These are phyloP conservation scores for Mrakia blollopis DNA, from an alignment of 768 basidiomycete species.

Conservation along the genomic window DNA sequence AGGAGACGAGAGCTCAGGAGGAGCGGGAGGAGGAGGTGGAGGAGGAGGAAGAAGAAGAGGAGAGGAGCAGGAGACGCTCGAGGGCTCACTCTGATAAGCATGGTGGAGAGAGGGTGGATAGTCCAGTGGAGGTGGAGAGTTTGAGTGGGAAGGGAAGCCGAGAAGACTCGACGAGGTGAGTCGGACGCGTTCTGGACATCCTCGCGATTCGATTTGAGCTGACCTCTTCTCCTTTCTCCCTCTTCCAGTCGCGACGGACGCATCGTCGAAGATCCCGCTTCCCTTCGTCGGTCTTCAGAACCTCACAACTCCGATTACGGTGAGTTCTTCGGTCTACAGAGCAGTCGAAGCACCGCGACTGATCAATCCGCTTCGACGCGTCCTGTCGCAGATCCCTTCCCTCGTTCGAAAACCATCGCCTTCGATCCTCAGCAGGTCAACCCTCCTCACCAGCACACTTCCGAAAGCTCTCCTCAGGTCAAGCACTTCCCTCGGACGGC, in stretches of 20 bases:
- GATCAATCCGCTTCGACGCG: neutral
- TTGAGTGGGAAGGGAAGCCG: neutral
- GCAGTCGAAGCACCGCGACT: neutral
- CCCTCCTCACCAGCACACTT: slow-evolving; percentile 22
- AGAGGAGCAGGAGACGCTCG: neutral
- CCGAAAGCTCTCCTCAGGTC: slow-evolving; percentile 6
- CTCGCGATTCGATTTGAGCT: neutral
- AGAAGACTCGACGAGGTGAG: neutral
- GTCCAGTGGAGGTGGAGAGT: neutral
- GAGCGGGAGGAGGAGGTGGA: neutral
- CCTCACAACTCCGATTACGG: too few species aligned
- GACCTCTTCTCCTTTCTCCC: neutral
- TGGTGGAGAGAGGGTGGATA: neutral
- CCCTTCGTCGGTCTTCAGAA: neutral
- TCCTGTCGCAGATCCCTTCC: slow-evolving; percentile 38
- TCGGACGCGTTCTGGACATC: neutral
- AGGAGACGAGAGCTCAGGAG: slow-evolving; percentile 27
- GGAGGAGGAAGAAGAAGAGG: neutral
- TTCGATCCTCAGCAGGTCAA: slow-evolving; percentile 38
- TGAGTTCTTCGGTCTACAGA: too few species aligned
- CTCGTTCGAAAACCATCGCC: slow-evolving; percentile 45
- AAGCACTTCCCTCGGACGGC: slow-evolving; percentile 36
- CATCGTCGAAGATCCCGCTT: neutral
- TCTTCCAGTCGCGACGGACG: neutral
- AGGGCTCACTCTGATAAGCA: neutral